Base-by-base conservation (phyloP, 2,329 filamentous ascomycete species). In the Shiraia bambusicola region DNA sequence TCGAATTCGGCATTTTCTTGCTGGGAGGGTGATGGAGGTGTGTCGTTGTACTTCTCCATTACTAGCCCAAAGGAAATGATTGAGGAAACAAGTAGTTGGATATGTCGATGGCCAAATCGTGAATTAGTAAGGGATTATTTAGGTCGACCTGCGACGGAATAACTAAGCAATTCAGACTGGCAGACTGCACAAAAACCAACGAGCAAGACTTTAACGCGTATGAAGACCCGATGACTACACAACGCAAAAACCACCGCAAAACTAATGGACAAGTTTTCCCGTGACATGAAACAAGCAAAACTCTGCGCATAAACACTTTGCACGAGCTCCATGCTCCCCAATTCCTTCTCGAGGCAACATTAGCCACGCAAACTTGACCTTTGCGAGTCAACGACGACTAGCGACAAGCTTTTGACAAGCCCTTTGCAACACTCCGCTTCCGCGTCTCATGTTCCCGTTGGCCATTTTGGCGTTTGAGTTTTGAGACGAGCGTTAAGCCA, bases 31-130 rank as follows among this genome's bases (percentile, higher is more conserved):
- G 49, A 43, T 13, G 8, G 19, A 22, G 19, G 19, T 5, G 51
- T 47, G 17, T 46, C 37, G 40, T 48, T 42, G 36, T 55, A 56
- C 41, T 65, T 66, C 41, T 63, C 61, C 61, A 64, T 64, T 3
- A 10, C 47, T 45, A n/a, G 8, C 19, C 4, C n/a, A n/a, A n/a
- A n/a, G n/a, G n/a, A n/a, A n/a, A n/a, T n/a, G 29, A n/a, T 32
- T 32, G 11, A 16, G 29, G 29, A 15, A 32, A 16, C 7, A 17
- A 17, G 17, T 12, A 17, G 9, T 32, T 3, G 15, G 7, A 32
- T 11, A 32, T 30, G 12, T 22, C n/a, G 16, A 11, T 31, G 13
- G 16, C 13, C 15, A 28, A 28, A 25, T 28, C 28, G 14, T 22
- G n/a, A 35, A 26, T 7, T 10, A 12, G 14, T 11, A 24, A 16